Evolutionary conservation across 1,284 basidiomycete genomes (phyloP), one percentile per base, ranked within the genome.

Genomic region (Hymenochaete sp.): DNA sequence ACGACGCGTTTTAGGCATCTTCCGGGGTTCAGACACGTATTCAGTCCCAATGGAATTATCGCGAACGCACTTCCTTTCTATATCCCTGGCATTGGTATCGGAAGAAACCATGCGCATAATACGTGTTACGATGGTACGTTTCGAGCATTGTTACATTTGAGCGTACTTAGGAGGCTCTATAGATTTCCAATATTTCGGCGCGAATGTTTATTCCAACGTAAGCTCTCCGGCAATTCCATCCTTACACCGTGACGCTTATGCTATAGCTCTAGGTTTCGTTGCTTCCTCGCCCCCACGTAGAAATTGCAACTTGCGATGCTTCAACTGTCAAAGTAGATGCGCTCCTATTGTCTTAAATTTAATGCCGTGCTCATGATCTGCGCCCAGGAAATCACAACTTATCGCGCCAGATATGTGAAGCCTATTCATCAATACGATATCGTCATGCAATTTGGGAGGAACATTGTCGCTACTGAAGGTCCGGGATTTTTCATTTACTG

Each of bases 391-490:
- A 49, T 51, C 13, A 49, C 47, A 18, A 16, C 33, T 1, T 28
- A 22, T 16, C 42, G 47, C 13, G 36, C 38, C 14, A 33, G 32
- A 16, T 51, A 43, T 42, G 25, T 38, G 1, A 51, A 51, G 25
- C 50, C 47, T 14, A 19, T 49, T 26, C 47, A 51, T 27, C 48
- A 66, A 62, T 67, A 67, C 32, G 56, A 61, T 39, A 45, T 58
- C 2, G 48, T 67, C 13, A 60, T 62, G 28, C 57, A 66, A 19
- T 68, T 65, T 28, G 67, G 67, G 4, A 49, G 53, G n/a, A 71
- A 67, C 45, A 54, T 72, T 18, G 55, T 71, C 11, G 59, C 61
- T 1, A 64, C 62, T 0, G 70, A 72, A 48, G 68, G 43, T 38
- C 22, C 8, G 31, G n/a, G n/a, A n/a, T 7, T 28, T n/a, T 8